These are phyloP conservation scores for Aechmea fasciata DNA, from an alignment of 176 grass and related monocot genomes.

Conservation along the genomic window DNA sequence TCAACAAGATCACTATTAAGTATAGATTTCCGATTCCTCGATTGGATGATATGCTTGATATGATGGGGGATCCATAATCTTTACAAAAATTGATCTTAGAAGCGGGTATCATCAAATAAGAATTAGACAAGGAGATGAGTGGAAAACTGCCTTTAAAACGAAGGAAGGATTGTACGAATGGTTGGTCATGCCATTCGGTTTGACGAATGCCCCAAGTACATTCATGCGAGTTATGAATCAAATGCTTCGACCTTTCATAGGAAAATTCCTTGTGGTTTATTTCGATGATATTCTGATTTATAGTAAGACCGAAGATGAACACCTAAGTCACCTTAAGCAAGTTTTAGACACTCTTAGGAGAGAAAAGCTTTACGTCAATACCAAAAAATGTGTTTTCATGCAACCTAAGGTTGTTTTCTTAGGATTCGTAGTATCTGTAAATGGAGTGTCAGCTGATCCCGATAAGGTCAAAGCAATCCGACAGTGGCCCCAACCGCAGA, in stretches of 20 bases:
- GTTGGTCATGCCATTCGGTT: constrained; percentile 19
- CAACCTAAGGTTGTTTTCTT: no score
- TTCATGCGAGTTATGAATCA: constrained; percentile 19
- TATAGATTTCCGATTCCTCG: no score
- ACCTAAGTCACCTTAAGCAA: constrained; percentile 7
- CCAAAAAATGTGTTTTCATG: constrained; percentile 14
- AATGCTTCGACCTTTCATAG: constrained; percentile 6
- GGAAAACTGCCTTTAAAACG: constrained; percentile 21
- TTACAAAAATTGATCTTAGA: no score
- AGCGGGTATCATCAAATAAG: no score
- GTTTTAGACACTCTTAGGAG: constrained; percentile 3
- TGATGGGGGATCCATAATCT: no score
- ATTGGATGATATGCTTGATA: no score
- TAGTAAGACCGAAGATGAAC: not conserved
- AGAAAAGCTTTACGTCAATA: constrained; percentile 10
- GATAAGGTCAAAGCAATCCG: no score
- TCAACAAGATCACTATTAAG: no score
- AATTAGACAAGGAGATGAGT: constrained; percentile 13
- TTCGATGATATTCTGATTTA: constrained; percentile 22
- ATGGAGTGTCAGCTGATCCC: no score
- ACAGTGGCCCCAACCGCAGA: no score
- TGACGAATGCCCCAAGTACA: constrained; percentile 23
- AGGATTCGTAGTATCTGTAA: no score
- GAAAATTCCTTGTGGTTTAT: constrained; percentile 17
- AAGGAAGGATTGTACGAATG: constrained; percentile 17